Evolutionary conservation across 2,329 filamentous ascomycete species (phyloP).

Genomic region (Colletotrichum tropicicola): DNA sequence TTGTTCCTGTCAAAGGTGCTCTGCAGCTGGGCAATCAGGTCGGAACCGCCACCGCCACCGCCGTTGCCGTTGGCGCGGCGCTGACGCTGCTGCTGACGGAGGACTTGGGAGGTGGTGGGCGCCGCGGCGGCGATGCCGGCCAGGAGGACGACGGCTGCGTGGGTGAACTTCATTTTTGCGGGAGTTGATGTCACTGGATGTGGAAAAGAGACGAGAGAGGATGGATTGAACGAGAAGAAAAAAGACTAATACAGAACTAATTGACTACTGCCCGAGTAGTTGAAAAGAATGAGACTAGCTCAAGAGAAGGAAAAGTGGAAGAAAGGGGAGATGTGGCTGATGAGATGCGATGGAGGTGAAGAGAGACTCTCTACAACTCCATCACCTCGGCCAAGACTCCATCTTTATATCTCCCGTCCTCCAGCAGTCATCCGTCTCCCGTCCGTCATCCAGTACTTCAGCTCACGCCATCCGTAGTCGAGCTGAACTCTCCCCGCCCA

Average conservation of each 20-base stretch:
- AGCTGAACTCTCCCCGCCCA: background rate
- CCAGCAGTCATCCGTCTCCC: background rate
- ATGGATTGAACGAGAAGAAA: background rate
- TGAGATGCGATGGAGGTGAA: background rate
- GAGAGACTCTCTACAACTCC: background rate
- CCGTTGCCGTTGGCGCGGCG: constrained; percentile 7
- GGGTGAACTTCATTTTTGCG: constrained; percentile 19
- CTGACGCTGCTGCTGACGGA: background rate
- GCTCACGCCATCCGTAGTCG: background rate
- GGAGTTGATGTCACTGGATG: background rate
- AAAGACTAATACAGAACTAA: background rate
- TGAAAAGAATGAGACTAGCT: constrained; percentile 18
- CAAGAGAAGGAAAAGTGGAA: background rate
- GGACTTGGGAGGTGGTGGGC: background rate
- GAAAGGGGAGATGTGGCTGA: background rate
- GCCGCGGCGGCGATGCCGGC: constrained; percentile 19
- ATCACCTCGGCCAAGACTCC: background rate
- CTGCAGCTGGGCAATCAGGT: constrained; percentile 13
- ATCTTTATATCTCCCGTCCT: background rate
- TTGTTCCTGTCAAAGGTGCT: constrained; percentile 6
- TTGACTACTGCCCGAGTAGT: constrained; percentile 26
- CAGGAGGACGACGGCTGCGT: constrained; percentile 10
- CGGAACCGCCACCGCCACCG: background rate
- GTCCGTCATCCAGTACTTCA: background rate
- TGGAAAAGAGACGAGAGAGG: background rate